These are phyloP conservation scores for Mycena citricolor DNA, from an alignment of 1,284 basidiomycete genomes.

Conservation along the genomic window DNA sequence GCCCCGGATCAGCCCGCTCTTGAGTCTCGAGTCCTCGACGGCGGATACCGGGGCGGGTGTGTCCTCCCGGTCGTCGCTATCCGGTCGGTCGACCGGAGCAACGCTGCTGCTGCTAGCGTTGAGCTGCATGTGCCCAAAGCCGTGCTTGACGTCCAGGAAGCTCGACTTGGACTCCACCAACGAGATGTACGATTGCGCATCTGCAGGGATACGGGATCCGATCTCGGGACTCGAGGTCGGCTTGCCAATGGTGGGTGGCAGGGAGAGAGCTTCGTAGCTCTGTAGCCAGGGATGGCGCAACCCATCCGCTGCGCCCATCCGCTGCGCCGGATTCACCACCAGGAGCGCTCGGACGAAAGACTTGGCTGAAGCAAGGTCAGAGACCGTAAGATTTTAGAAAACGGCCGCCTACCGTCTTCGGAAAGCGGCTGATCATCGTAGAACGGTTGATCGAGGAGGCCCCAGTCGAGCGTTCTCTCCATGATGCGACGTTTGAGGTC, in stretches of 20 bases:
- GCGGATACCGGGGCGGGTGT: conserved; percentile 13
- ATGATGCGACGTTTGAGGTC: conserved; percentile 57
- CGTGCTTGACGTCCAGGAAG: conserved; percentile 33
- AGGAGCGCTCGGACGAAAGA: conserved; percentile 30
- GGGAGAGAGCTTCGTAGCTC: conserved; percentile 31
- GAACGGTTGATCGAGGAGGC: conserved; percentile 10
- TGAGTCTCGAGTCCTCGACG: conserved; percentile 20
- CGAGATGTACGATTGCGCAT: conserved; percentile 29
- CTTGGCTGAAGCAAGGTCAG: conserved; percentile 24
- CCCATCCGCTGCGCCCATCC: conserved; percentile 61
- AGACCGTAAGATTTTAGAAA: not conserved
- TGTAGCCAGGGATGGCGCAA: conserved; percentile 68
- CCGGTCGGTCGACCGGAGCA: conserved; percentile 24
- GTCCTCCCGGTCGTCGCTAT: not conserved
- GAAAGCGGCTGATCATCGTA: conserved; percentile 20
- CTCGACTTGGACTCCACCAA: conserved; percentile 26
- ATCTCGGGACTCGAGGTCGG: conserved; percentile 4
- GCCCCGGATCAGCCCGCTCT: conserved; percentile 38
- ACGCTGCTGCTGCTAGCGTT: conserved; percentile 24
- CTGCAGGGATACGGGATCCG: conserved; percentile 16
- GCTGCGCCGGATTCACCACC: conserved; percentile 47
- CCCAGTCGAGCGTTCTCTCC: conserved; percentile 63
- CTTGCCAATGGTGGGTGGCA: conserved; percentile 13
- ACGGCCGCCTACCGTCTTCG: conserved; percentile 32
- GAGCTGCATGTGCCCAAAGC: conserved; percentile 35